Evolutionary conservation across 208 protist species (phyloP).

Genomic region (Naegleria gruberi): DNA sequence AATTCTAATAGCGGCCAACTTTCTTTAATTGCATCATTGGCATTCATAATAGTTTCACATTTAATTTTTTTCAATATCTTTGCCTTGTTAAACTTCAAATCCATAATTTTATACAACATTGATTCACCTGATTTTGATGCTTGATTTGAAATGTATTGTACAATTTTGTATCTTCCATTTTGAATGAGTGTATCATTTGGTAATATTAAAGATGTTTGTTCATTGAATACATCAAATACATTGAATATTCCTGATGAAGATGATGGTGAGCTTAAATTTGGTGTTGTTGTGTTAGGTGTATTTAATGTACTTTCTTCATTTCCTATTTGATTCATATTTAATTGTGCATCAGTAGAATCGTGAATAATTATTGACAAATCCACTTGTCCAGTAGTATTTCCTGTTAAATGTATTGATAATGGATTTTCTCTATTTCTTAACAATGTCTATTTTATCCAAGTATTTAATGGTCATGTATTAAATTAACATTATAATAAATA

Average conservation of each 20-base stretch:
- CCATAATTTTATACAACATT: neutral
- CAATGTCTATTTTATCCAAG: too few species aligned
- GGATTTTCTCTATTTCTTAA: neutral
- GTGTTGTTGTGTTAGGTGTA: too few species aligned
- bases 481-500: too few species aligned
- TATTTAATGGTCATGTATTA: too few species aligned
- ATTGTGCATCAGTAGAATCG: neutral
- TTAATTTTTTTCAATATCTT: constrained; percentile 8
- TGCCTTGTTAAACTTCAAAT: neutral
- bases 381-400: neutral
- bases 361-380: neutral
- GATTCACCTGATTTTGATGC: neutral
- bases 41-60: neutral
- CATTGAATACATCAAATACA: neutral
- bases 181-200: neutral
- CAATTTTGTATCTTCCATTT: neutral
- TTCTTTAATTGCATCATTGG: neutral
- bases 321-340: neutral
- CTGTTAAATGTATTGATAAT: neutral
- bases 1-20: neutral
- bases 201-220: neutral
- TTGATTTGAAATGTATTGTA: neutral
- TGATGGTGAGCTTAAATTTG: neutral
- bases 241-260: neutral
- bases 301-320: too few species aligned